These are phyloP conservation scores for Pichia phayaonensis DNA, from an alignment of 805 yeast genomes.

Conservation along the genomic window DNA sequence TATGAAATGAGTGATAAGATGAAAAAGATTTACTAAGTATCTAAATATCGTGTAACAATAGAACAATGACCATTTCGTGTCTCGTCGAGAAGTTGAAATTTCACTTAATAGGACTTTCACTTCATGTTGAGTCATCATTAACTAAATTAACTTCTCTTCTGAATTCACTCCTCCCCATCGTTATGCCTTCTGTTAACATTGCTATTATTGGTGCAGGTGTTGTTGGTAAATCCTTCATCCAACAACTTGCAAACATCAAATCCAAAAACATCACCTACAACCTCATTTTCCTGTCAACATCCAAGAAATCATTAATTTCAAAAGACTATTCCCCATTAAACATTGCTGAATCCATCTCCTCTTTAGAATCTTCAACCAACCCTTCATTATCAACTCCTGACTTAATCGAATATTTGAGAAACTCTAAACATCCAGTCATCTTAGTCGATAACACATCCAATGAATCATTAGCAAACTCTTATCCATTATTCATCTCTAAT, in stretches of 20 bases:
- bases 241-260: slow-evolving; percentile 62
- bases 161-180: not conserved
- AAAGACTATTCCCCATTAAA: slow-evolving; percentile 66
- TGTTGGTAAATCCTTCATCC: slow-evolving; percentile 86
- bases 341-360: slow-evolving; percentile 48
- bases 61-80: no score
- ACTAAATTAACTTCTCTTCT: no score
- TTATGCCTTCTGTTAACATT: slow-evolving; percentile 44
- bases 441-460: slow-evolving; percentile 93
- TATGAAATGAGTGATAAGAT: slow-evolving; percentile 29
- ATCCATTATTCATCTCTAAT: slow-evolving; percentile 62
- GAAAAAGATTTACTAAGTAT: slow-evolving; percentile 14
- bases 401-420: slow-evolving; percentile 53
- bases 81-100: no score
- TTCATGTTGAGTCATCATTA: no score
- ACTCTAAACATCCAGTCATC: slow-evolving; percentile 68
- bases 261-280: slow-evolving; percentile 54
- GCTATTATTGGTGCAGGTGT: slow-evolving; percentile 88
- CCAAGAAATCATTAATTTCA: slow-evolving; percentile 61
- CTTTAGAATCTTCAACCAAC: slow-evolving; percentile 37
- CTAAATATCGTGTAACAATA: no score
- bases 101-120: no score
- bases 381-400: slow-evolving; percentile 49
- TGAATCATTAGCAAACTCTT: slow-evolving; percentile 64
- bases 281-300: slow-evolving; percentile 72